Evolutionary conservation across 163 green algal genomes (phyloP).

Genomic region (Prototheca wickerhamii): DNA sequence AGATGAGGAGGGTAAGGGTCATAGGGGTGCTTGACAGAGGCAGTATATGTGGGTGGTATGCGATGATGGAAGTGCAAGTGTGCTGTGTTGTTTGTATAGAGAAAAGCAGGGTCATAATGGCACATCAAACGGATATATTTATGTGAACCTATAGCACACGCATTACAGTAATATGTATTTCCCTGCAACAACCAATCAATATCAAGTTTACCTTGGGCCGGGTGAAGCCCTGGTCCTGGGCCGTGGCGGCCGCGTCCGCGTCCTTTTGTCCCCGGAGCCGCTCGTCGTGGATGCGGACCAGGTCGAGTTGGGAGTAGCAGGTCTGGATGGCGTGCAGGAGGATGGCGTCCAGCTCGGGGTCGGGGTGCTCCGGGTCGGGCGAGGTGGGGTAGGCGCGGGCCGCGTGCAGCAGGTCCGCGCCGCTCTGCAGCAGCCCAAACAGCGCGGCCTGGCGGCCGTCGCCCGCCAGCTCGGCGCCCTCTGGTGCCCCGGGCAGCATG

Average conservation of each 20-base stretch:
- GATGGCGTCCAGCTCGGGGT: conserved; percentile 53
- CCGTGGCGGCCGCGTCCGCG: conserved; percentile 3
- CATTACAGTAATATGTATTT: no score
- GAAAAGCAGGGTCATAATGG: no score
- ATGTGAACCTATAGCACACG: no score
- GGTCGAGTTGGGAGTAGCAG: conserved; percentile 47
- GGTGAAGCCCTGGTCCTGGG: conserved; percentile 73
- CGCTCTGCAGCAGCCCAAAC: conserved; percentile 52
- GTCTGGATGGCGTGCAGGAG: conserved; percentile 77
- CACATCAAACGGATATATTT: no score
- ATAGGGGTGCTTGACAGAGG: neutral
- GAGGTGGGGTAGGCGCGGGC: conserved; percentile 46
- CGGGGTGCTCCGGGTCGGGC: conserved; percentile 1
- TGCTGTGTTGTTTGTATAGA: no score
- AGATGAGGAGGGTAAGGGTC: neutral
- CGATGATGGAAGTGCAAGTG: no score
- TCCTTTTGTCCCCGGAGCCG: conserved; percentile 36
- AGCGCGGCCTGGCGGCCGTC: conserved; percentile 38
- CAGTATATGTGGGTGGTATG: neutral
- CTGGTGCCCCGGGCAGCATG: neutral
- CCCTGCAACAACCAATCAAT: no score
- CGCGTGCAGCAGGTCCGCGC: conserved; percentile 54
- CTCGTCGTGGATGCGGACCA: conserved; percentile 74
- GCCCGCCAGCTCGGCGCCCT: neutral
- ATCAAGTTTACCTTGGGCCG: conserved; percentile 69